A percentile compares a stretch with the other conserved stretches of the same genome.
Conservation (phyloP, 148 eudicot genomes). For the Vaccinium corymbosum region DNA sequence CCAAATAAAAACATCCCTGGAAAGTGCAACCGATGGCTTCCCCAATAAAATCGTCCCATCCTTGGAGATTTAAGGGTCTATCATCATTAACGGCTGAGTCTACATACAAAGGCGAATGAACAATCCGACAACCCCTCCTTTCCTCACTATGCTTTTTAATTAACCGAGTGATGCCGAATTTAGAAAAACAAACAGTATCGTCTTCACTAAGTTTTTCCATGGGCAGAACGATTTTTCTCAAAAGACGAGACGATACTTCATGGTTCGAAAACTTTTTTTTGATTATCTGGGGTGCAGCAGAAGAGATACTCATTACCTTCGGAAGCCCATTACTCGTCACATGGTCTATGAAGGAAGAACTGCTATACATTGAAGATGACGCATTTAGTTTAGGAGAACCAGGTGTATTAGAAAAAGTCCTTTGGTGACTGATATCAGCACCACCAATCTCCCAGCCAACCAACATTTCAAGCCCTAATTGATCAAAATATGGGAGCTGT, state of each 20-base stretch:
- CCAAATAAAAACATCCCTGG: constrained; percentile 77
- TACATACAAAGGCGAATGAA: constrained; percentile 50
- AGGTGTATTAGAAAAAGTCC: constrained; percentile 33
- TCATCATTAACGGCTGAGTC: constrained; percentile 47
- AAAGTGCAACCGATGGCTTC: constrained; percentile 78
- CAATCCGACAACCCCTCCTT: constrained; percentile 38
- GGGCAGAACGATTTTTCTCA: constrained; percentile 66
- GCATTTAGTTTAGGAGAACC: constrained; percentile 18
- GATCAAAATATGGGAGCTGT: constrained; percentile 36
- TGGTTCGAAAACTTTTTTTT: constrained; percentile 27
- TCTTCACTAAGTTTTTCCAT: constrained; percentile 34
- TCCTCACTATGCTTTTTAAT: constrained; percentile 29
- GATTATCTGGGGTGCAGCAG: constrained; percentile 31
- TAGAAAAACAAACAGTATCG: constrained; percentile 66
- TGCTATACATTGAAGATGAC: constrained; percentile 23
- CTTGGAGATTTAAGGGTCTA: constrained; percentile 30
- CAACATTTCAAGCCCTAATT: constrained; percentile 48
- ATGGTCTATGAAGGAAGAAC: constrained; percentile 22
- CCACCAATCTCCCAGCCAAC: constrained; percentile 73
- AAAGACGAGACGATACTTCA: constrained; percentile 22
- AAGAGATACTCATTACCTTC: constrained; percentile 32
- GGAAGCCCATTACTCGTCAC: constrained; percentile 25
- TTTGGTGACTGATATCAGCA: constrained; percentile 67
- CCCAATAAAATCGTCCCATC: constrained; percentile 39
- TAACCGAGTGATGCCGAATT: constrained; percentile 74